Evolutionary conservation across 2,329 filamentous ascomycete species (phyloP).

Genomic region (Cryphonectria japonica): DNA sequence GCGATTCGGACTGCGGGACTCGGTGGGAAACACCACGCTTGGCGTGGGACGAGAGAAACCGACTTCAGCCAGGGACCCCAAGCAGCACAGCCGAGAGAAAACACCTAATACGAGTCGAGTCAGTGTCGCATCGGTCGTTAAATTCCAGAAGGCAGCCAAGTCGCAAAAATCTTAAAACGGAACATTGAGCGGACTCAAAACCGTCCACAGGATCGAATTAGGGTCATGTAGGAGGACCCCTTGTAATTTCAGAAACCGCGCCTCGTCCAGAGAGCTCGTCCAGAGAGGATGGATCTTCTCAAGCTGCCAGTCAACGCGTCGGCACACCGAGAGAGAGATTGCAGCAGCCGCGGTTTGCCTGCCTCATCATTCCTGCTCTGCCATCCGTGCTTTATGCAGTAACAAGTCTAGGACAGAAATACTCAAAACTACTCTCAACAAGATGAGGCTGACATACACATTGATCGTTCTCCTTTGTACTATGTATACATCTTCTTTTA

Average conservation of each 20-base stretch:
- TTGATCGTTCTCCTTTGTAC: neutral
- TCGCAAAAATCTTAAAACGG: slow-evolving; percentile 17
- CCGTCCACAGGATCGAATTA: neutral
- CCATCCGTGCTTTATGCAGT: neutral
- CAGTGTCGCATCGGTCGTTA: slow-evolving; percentile 21
- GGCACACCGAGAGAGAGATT: neutral
- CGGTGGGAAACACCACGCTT: slow-evolving; percentile 16
- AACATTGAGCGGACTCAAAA: slow-evolving; percentile 20
- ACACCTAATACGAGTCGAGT: slow-evolving; percentile 26
- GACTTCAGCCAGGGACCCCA: slow-evolving; percentile 10
- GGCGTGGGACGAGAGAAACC: neutral
- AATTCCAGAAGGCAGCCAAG: slow-evolving; percentile 21
- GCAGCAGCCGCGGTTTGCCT: neutral
- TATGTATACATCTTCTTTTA: neutral
- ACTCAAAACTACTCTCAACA: neutral
- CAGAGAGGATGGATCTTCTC: neutral
- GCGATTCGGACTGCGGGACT: neutral
- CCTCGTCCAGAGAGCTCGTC: neutral
- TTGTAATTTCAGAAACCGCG: neutral
- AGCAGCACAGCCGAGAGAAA: slow-evolving; percentile 16
- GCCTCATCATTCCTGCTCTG: neutral
- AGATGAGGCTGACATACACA: neutral
- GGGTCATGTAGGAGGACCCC: neutral
- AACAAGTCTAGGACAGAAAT: neutral
- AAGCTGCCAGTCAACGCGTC: neutral